phyloP scores from a whole-genome alignment of 148 eudicot species.

The Chenopodium suecicum region DNA sequence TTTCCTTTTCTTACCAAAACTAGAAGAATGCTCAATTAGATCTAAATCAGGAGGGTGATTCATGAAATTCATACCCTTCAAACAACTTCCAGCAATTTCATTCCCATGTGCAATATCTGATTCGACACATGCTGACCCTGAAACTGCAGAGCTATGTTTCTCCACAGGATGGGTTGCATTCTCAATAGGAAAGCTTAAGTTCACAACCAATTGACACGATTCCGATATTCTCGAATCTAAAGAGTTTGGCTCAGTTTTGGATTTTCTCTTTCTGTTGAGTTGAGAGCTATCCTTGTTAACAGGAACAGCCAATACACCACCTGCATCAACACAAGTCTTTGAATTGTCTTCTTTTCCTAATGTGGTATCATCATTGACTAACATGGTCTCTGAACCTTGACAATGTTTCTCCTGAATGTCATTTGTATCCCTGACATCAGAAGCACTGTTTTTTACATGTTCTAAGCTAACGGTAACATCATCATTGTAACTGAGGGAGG shows the following conservation, averaged over 20 bases:
- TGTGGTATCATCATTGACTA: conserved; percentile 18
- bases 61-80: conserved; percentile 18
- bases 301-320: conserved; percentile 21
- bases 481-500: conserved; percentile 16
- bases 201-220: conserved; percentile 17
- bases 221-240: conserved; percentile 24
- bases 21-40: conserved; percentile 26
- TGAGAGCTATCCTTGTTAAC: conserved; percentile 24
- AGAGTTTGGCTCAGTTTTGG: conserved; percentile 19
- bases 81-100: conserved; percentile 16
- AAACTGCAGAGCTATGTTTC: conserved; percentile 22
- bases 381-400: conserved; percentile 20
- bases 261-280: conserved; percentile 41
- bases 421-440: conserved; percentile 21
- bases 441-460: conserved; percentile 12
- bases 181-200: conserved; percentile 17
- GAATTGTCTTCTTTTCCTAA: conserved; percentile 30
- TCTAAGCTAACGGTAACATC: conserved; percentile 18
- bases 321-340: conserved; percentile 14
- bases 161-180: conserved; percentile 26
- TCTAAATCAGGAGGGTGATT: conserved; percentile 21
- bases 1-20: conserved; percentile 40
- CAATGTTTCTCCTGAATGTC: conserved; percentile 26
- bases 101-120: conserved; percentile 11
- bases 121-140: conserved; percentile 19